Conservation (phyloP, 148 eudicot species). For the Chenopodium formosanum region DNA sequence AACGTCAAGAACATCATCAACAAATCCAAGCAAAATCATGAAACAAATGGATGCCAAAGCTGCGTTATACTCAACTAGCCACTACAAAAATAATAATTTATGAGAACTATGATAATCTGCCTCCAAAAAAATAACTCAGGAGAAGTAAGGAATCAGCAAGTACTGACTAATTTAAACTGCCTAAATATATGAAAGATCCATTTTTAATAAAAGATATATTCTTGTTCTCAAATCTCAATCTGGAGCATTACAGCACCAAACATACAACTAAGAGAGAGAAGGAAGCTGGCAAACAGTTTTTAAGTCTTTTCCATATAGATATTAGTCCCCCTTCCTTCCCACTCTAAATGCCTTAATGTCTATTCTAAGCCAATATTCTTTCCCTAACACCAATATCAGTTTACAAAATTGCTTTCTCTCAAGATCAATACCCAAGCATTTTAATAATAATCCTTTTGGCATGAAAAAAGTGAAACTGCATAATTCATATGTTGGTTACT, state of each 20-base stretch:
- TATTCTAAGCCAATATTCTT: not conserved
- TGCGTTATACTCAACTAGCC: slow-evolving; percentile 98
- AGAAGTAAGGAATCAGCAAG: not conserved
- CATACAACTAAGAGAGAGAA: not conserved
- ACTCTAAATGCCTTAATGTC: not conserved
- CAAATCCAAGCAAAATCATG: slow-evolving; percentile 92
- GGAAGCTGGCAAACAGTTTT: not conserved
- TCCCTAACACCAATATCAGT: not conserved
- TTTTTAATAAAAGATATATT: too few relatives aligned
- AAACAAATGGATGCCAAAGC: slow-evolving; percentile 94
- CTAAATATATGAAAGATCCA: not conserved
- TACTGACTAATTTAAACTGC: not conserved
- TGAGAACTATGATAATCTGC: slow-evolving; percentile 1
- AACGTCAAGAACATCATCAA: slow-evolving; percentile 94
- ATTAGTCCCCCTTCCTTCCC: not conserved
- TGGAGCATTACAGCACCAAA: not conserved
- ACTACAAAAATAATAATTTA: slow-evolving; percentile 44
- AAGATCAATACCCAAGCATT: not conserved
- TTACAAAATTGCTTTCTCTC: not conserved
- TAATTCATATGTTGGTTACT: not conserved
- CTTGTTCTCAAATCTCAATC: not conserved
- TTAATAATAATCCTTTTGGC: not conserved
- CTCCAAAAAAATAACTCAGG: not conserved
- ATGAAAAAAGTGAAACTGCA: not conserved
- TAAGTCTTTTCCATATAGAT: not conserved